phyloP scores from a whole-genome alignment of 805 yeast genomes.

The Wickerhamomyces ciferrii region DNA sequence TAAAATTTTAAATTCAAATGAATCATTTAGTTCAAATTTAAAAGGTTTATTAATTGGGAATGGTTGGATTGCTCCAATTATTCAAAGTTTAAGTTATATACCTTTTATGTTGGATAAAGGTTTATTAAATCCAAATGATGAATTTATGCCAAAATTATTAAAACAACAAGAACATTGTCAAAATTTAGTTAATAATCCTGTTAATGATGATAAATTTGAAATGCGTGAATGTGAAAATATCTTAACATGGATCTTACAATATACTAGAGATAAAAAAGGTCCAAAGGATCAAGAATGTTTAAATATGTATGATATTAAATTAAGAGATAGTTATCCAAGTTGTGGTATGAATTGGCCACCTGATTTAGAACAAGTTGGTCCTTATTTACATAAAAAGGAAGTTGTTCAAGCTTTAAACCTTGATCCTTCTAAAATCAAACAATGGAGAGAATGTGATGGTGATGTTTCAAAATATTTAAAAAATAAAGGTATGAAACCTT shows the following conservation, averaged over 20 bases:
- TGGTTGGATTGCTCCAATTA: constrained; percentile 90
- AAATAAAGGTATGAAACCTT: constrained; percentile 50
- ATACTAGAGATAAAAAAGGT: constrained; percentile 24
- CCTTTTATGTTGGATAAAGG: constrained; percentile 64
- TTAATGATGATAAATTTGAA: constrained; percentile 21
- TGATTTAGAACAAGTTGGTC: constrained; percentile 44
- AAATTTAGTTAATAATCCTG: constrained; percentile 34
- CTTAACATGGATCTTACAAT: constrained; percentile 23
- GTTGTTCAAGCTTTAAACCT: constrained; percentile 53
- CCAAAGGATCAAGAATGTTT: constrained; percentile 48
- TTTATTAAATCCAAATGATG: constrained; percentile 39
- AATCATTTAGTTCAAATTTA: constrained; percentile 30
- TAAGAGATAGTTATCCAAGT: constrained; percentile 68
- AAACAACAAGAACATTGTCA: constrained; percentile 57
- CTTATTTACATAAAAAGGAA: constrained; percentile 43
- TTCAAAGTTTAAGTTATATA: constrained; percentile 74
- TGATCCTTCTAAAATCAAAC: constrained; percentile 26
- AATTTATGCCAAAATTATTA: constrained; percentile 35
- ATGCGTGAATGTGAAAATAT: constrained; percentile 40
- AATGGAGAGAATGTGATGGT: constrained; percentile 78
- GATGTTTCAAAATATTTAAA: constrained; percentile 47
- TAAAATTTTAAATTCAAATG: constrained; percentile 46
- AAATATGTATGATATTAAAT: constrained; percentile 78
- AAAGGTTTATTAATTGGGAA: constrained; percentile 79
- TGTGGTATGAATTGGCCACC: constrained; percentile 96